These are phyloP conservation scores for Hemileccinum impolitum DNA, from an alignment of 768 basidiomycete species.

Conservation along the genomic window DNA sequence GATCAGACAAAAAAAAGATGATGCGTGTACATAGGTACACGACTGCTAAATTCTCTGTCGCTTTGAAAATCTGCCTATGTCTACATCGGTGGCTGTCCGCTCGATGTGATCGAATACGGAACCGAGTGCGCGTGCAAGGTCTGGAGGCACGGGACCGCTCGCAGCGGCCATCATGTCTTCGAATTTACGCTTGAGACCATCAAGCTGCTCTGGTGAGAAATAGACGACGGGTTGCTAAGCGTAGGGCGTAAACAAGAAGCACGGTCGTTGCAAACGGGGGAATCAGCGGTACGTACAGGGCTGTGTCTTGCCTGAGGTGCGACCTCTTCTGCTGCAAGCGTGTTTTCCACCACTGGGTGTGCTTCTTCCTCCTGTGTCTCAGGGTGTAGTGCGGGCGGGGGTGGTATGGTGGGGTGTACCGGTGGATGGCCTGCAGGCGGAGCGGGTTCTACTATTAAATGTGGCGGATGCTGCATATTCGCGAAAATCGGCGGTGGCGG, in stretches of 20 bases:
- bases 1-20: neutral
- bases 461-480: constrained; percentile 20
- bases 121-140: constrained; percentile 30
- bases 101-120: constrained; percentile 35
- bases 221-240: constrained; percentile 24
- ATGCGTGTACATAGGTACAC: neutral
- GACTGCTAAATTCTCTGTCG: constrained; percentile 23
- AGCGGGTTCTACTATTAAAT: constrained; percentile 19
- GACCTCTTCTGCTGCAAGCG: constrained; percentile 18
- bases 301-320: constrained; percentile 11
- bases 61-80: constrained; percentile 23
- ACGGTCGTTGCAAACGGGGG: neutral
- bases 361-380: constrained; percentile 18
- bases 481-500: constrained; percentile 23
- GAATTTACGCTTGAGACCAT: constrained; percentile 29
- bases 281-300: constrained; percentile 10
- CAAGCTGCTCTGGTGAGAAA: constrained; percentile 31
- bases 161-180: constrained; percentile 31
- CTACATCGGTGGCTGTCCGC: constrained; percentile 26
- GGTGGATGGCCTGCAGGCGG: constrained; percentile 10
- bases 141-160: constrained; percentile 29
- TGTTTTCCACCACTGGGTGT: constrained; percentile 9
- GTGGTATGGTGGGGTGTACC: constrained; percentile 8
- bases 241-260: neutral
- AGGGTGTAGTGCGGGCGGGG: constrained; percentile 7